Evolutionary conservation across 2,329 filamentous ascomycete genomes (phyloP), one percentile per base, ranked within the genome.

Genomic region (Byssothecium circinans): DNA sequence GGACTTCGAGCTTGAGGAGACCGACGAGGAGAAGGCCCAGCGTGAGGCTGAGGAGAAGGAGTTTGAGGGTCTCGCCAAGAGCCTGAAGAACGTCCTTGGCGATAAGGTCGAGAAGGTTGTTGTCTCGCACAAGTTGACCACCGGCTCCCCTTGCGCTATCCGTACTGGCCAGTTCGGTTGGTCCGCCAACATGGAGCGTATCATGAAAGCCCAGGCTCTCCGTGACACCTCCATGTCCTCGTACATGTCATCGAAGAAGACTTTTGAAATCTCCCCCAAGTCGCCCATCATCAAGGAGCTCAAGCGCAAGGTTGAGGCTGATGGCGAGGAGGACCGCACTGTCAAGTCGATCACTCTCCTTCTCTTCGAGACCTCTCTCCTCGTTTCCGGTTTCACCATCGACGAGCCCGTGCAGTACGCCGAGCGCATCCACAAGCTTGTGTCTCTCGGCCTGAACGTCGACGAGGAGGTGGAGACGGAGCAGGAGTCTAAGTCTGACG

Each of bases 241-340:
- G 68, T 99, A 99, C 89, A 99, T 99, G 94, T 95, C 90, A 61
- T 97, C 92, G 75, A 99, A 99, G 91, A 99, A 99, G 90, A 99
- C 94, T 25, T 97, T 99, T 65, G 94, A 99, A 83, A 97, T 99
- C 78, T 97, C 94, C n/a, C 94, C 94, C 76, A 92, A 94, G 84
- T 96, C 90, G 68, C 74, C 90, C 60, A 99, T 99, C 78, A 86
- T 99, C 82, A 88, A 95, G 86, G 94, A 97, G 84, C 87, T 99
- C 71, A 96, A 95, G 89, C 91, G 88, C 81, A 99, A 99, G 90
- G 90, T 97, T 55, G 94, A 97, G 84, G 74, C 86, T 51, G 94
- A 99, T 69, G 94, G 94, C 58, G 92, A 96, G 88, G 92, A 91
- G 75, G 94, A 97, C 83, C 91, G 91, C 75, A 96, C 91, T 50